phyloP scores from a whole-genome alignment of 345 rosid genomes.

The Cochlearia excelsa region DNA sequence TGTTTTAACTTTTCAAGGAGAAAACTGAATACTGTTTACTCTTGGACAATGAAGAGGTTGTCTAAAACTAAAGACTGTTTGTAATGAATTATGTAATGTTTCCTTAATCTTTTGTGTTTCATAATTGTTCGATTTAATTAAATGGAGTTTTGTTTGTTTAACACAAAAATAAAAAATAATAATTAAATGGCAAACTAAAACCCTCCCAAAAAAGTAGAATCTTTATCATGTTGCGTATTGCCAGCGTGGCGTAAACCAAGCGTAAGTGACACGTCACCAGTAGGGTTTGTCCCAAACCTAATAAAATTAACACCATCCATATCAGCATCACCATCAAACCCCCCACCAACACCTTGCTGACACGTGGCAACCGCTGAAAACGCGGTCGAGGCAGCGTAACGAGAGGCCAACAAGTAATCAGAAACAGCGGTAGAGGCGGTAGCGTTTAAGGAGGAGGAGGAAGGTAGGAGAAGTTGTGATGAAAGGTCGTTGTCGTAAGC shows the following conservation, averaged over 20 bases:
- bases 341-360: constrained; percentile 37
- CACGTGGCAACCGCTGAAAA: constrained; percentile 31
- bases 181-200: constrained; percentile 37
- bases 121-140: too few relatives aligned
- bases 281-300: constrained; percentile 68
- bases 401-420: background rate
- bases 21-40: constrained; percentile 74
- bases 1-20: constrained; percentile 48
- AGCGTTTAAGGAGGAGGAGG: constrained; percentile 25
- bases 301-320: constrained; percentile 48
- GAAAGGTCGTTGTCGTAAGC: constrained; percentile 75
- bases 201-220: constrained; percentile 60
- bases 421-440: background rate
- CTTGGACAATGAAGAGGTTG: constrained; percentile 56
- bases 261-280: constrained; percentile 89
- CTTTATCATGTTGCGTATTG: constrained; percentile 55
- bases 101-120: too few relatives aligned
- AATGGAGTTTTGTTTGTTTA: too few relatives aligned
- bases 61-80: constrained; percentile 30
- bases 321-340: constrained; percentile 24
- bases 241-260: constrained; percentile 93
- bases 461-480: constrained; percentile 18
- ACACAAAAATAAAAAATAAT: too few relatives aligned
- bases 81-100: too few relatives aligned
- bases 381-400: constrained; percentile 30